A percentile compares a stretch with the other conserved stretches of the same genome.
Evolutionary conservation across 2,329 filamentous ascomycete species (phyloP).

Genomic region (Xylaria arbuscula): DNA sequence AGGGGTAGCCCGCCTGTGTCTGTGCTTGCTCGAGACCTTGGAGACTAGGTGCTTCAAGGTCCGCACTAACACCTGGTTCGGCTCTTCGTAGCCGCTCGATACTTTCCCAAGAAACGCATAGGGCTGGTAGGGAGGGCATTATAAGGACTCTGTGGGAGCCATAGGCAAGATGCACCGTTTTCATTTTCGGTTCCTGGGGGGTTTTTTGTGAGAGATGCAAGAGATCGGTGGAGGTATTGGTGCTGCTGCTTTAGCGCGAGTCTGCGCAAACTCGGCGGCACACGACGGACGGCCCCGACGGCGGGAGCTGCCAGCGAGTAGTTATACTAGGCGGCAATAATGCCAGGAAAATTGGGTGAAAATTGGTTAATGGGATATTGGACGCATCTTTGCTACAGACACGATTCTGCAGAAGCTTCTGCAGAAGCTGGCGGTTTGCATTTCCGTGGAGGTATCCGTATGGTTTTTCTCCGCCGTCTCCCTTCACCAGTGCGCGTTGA

Average conservation of each 20-base stretch:
- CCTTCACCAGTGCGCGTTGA: neutral
- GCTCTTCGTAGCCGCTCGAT: conserved; percentile 1
- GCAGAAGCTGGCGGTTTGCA: conserved; percentile 2
- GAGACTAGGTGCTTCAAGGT: neutral
- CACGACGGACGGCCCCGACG: neutral
- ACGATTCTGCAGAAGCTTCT: neutral
- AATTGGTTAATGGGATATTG: neutral
- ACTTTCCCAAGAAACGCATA: neutral
- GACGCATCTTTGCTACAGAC: neutral
- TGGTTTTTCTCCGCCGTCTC: neutral
- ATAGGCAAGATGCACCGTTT: neutral
- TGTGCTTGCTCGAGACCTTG: conserved; percentile 1
- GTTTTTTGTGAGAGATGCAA: neutral
- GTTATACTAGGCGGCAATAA: neutral
- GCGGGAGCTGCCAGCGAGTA: neutral
- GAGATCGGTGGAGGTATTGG: neutral
- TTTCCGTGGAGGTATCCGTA: neutral
- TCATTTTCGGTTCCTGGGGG: neutral
- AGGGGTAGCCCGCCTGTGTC: neutral
- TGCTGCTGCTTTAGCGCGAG: conserved; percentile 2
- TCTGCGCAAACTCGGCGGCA: neutral
- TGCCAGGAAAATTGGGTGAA: neutral
- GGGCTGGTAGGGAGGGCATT: neutral
- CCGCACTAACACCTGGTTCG: neutral
- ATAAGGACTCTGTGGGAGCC: neutral